Conservation (phyloP, 179 eudicot genomes). For the Beta corolliflora region DNA sequence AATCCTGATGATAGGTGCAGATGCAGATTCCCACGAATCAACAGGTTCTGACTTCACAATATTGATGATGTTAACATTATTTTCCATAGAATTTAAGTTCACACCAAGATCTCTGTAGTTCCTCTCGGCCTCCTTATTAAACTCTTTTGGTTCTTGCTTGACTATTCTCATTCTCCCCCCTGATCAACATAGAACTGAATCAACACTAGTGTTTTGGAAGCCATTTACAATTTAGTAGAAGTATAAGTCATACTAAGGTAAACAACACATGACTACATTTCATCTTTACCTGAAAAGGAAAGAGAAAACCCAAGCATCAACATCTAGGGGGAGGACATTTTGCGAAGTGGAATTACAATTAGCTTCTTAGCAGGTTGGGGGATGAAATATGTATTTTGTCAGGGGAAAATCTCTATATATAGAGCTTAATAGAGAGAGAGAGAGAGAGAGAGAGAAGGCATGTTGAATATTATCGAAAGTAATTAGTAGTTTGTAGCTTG, state of each 20-base stretch:
- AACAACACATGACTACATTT: neutral
- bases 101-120: neutral
- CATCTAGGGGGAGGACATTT: too few species aligned
- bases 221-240: neutral
- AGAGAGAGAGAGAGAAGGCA: too few species aligned
- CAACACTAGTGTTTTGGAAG: constrained; percentile 4
- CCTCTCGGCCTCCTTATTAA: constrained; percentile 8
- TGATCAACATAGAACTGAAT: constrained; percentile 15
- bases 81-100: constrained; percentile 2
- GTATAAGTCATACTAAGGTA: neutral
- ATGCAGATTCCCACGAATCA: constrained; percentile 17
- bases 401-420: too few species aligned
- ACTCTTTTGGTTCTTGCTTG: constrained; percentile 19
- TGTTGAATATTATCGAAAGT: too few species aligned
- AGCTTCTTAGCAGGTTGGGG: too few species aligned
- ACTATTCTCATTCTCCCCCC: constrained; percentile 8
- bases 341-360: too few species aligned
- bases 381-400: too few species aligned
- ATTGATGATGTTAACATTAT: constrained; percentile 9
- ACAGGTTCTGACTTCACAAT: constrained; percentile 50
- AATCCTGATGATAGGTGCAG: constrained; percentile 22
- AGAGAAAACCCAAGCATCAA: too few species aligned
- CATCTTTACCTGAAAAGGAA: neutral
- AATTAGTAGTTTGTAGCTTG: too few species aligned
- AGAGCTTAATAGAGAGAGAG: too few species aligned